Evolutionary conservation across 441 rosid species (phyloP), one percentile per base, ranked within the genome.

Genomic region (Erodium trifolium): DNA sequence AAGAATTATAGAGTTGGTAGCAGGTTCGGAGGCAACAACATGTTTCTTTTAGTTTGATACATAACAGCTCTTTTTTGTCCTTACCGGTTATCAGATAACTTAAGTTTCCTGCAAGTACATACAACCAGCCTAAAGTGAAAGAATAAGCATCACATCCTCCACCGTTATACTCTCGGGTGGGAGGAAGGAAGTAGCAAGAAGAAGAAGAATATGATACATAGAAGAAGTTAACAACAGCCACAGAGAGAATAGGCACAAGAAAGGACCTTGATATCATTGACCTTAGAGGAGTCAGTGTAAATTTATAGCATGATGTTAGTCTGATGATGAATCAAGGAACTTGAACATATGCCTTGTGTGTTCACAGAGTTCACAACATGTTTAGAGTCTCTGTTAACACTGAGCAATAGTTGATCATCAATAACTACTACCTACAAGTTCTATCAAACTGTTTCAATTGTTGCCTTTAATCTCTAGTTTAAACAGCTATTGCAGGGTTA

Each of bases 161-260:
- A 66, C 71, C 49, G 70, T 66, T 62, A 62, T 31, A 31, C 34
- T 31, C 47, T 43, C 7, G 19, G 53, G 43, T 66, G 11, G 73
- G 68, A 70, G 45, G 70, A 68, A 71, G 80, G 67, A 76, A 31
- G 82, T 77, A 68, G 64, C 16, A 18, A 17, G 19, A 39, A 68
- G 65, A 8, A 76, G 81, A 74, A 47, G 79, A 71, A 71, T 62
- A 72, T 75, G 74, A 80, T 70, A 80, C 71, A 72, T 71, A 80
- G 69, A 70, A 67, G 75, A 62, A 59, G 51, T 65, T 72, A 68
- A 71, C 69, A 55, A 55, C 19, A 31, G 34, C 34, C 75, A 78
- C 77, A 80, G 74, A 71, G 68, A 78, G 67, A 66, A 75, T 45
- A 55, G 62, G 62, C 62, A 71, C 77, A 68, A 72, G 68, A 43